Percentiles rank a stretch among this genome's conserved stretches.
Conservation (phyloP, 1,139 yeast genomes). For the Geotrichum candidum region DNA sequence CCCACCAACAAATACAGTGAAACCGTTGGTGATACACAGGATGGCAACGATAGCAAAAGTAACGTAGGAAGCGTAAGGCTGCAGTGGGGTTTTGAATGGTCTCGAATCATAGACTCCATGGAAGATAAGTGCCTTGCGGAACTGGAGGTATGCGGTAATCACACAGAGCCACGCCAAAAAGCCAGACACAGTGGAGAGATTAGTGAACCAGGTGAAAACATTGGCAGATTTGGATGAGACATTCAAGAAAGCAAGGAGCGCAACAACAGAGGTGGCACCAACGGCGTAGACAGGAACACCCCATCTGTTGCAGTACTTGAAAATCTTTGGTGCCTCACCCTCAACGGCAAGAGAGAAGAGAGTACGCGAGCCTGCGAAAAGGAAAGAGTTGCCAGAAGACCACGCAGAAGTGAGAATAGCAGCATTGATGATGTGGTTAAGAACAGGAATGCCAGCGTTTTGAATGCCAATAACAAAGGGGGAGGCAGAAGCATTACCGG, state of each 20-base stretch:
- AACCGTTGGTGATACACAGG: conserved; percentile 66
- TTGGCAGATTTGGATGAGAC: conserved; percentile 43
- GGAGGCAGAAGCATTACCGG: conserved; percentile 51
- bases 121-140: conserved; percentile 46
- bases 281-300: conserved; percentile 44
- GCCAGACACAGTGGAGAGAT: conserved; percentile 43
- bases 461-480: conserved; percentile 62
- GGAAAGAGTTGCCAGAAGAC: conserved; percentile 41
- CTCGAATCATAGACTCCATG: conserved; percentile 28
- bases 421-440: conserved; percentile 62
- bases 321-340: conserved; percentile 47
- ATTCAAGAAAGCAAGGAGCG: conserved; percentile 40
- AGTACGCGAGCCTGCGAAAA: conserved; percentile 40
- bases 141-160: conserved; percentile 45
- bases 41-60: conserved; percentile 41
- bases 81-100: conserved; percentile 42
- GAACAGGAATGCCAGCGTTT: conserved; percentile 47
- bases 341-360: conserved; percentile 40
- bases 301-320: conserved; percentile 38
- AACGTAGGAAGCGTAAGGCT: conserved; percentile 45
- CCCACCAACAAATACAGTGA: conserved; percentile 51
- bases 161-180: conserved; percentile 43
- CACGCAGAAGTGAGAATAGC: conserved; percentile 58
- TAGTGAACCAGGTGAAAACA: conserved; percentile 44
- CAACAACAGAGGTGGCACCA: conserved; percentile 28